Evolutionary conservation across 1,284 basidiomycete species (phyloP), one percentile per base, ranked within the genome.

Genomic region (Volvariella volvacea): DNA sequence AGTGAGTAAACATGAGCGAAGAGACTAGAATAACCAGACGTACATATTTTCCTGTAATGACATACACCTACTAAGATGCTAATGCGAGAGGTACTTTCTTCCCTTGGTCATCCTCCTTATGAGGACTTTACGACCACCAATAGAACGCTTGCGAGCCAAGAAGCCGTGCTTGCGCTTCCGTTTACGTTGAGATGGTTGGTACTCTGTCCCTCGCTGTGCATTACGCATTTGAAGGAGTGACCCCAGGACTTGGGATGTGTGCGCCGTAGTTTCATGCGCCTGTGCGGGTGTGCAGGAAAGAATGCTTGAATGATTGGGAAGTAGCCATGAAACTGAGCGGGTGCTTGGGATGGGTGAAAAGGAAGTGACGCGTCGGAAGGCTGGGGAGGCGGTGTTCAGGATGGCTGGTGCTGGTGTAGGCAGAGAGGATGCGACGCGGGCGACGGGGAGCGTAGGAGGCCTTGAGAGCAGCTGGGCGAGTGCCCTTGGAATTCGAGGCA

Each of bases 141-240:
- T 67, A 31, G 74, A 75, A 52, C 74, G 70, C 59, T 83, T 77
- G 36, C 88, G 69, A 0, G 81, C 73, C 31, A 95, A 70, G 62
- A 92, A 95, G 7, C 92, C 92, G 59, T 92, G 89, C 63, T 85
- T 88, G 50, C 88, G 76, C 70, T 95, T 95, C 41, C 92, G 70
- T 60, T 88, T 88, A 41, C 90, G 73, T 66, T 92, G 90, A 0
- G 85, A 89, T 2, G 91, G 91, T 59, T 93, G 90, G 60, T 93
- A 95, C 62, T 91, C 87, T 25, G 76, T 73, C 25, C 90, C 90
- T 28, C 71, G 65, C 39, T 74, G 65, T 22, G 59, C 63, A 52
- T 66, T 71, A 12, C 80, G 74, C 12, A 70, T 61, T 52, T 79
- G 77, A 32, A 70, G 60, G 7, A 68, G 48, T 6, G 62, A 55